Conservation (phyloP, 2,329 filamentous ascomycete genomes). For the Plectosphaerella plurivora region DNA sequence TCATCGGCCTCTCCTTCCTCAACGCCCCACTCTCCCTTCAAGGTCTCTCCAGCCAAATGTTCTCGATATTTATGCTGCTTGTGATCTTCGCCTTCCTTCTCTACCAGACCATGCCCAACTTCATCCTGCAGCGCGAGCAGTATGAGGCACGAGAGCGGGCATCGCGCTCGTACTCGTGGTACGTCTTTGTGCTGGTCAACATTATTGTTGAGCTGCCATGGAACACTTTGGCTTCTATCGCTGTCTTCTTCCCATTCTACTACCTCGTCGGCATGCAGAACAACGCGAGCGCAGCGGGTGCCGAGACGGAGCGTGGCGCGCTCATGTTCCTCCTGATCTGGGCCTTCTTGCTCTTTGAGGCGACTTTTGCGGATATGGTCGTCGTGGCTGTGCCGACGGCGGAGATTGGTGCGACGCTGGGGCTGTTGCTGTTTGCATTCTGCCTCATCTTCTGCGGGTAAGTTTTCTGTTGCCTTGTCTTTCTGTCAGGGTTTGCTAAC, state of each 20-base stretch:
- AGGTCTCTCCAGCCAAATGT: conserved; percentile 63
- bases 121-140: conserved; percentile 59
- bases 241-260: conserved; percentile 62
- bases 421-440: conserved; percentile 57
- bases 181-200: conserved; percentile 60
- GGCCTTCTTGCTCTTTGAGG: conserved; percentile 59
- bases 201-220: conserved; percentile 66
- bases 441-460: conserved; percentile 53
- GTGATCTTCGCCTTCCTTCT: conserved; percentile 59
- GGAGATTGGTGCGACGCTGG: conserved; percentile 58
- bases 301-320: conserved; percentile 36
- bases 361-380: conserved; percentile 59
- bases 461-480: neutral
- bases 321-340: conserved; percentile 61
- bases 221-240: conserved; percentile 55
- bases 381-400: conserved; percentile 60
- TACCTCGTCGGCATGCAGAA: conserved; percentile 59
- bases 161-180: conserved; percentile 62
- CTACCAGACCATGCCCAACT: conserved; percentile 62
- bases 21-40: conserved; percentile 51
- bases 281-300: conserved; percentile 33
- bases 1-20: conserved; percentile 63
- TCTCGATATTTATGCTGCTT: conserved; percentile 60
- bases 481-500: neutral
- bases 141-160: conserved; percentile 65